These are phyloP conservation scores for Arctium minus DNA, from an alignment of 129 eudicot genomes.

Conservation along the genomic window DNA sequence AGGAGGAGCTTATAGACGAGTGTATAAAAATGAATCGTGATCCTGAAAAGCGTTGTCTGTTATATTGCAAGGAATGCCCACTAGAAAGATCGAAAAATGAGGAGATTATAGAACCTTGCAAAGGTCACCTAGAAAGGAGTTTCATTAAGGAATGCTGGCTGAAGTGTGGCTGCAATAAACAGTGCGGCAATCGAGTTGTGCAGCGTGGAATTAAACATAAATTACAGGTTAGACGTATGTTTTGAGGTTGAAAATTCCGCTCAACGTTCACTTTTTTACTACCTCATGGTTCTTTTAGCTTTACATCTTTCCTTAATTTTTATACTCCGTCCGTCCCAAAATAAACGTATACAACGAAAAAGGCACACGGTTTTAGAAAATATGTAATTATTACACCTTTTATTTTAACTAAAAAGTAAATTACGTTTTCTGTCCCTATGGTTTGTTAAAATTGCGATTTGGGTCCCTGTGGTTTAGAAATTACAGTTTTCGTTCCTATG, in stretches of 20 bases:
- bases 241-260: not conserved
- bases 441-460: too few relatives aligned
- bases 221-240: constrained; percentile 50
- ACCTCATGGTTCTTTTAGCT: too few relatives aligned
- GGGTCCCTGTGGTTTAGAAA: too few relatives aligned
- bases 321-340: not conserved
- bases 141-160: constrained; percentile 90
- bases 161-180: constrained; percentile 79
- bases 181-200: constrained; percentile 87
- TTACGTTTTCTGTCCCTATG: too few relatives aligned
- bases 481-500: too few relatives aligned
- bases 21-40: constrained; percentile 64
- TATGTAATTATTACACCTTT: too few relatives aligned
- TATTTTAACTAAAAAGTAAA: too few relatives aligned
- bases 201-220: constrained; percentile 76
- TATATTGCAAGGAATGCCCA: constrained; percentile 80
- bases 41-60: constrained; percentile 48
- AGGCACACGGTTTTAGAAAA: not conserved
- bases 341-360: too few relatives aligned
- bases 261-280: too few relatives aligned
- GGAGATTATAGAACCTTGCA: constrained; percentile 61
- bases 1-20: constrained; percentile 57
- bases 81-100: constrained; percentile 62
- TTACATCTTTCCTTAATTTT: too few relatives aligned
- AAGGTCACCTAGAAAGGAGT: constrained; percentile 65